phyloP scores from a whole-genome alignment of 1,284 basidiomycete genomes.

The Sanguinoderma infundibulare region DNA sequence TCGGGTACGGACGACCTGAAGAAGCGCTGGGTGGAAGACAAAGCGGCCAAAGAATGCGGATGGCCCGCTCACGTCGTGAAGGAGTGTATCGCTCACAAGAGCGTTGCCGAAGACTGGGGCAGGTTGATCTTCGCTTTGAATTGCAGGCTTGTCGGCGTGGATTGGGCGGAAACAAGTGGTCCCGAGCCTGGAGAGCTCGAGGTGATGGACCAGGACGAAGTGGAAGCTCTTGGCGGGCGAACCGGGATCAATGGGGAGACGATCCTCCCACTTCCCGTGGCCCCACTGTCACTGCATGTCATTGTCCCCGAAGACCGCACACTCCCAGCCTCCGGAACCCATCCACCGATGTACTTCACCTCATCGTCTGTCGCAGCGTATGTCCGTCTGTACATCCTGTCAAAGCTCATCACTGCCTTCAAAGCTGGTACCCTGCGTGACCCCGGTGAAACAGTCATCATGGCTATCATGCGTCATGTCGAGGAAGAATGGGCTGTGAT shows the following conservation, averaged over 20 bases:
- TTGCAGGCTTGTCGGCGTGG: constrained; percentile 50
- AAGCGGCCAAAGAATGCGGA: constrained; percentile 83
- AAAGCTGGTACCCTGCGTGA: constrained; percentile 62
- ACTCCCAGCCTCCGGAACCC: constrained; percentile 58
- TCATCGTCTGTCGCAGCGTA: constrained; percentile 80
- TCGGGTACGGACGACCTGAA: constrained; percentile 68
- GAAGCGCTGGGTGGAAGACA: constrained; percentile 83
- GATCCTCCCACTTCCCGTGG: constrained; percentile 64
- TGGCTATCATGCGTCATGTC: constrained; percentile 76
- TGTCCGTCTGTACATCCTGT: constrained; percentile 84
- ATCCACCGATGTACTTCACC: constrained; percentile 79
- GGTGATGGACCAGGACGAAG: constrained; percentile 58
- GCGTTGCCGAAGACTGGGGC: constrained; percentile 51
- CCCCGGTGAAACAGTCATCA: constrained; percentile 73
- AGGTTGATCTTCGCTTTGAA: constrained; percentile 55
- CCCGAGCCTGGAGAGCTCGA: constrained; percentile 32
- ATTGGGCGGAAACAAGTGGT: constrained; percentile 30
- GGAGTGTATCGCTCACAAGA: constrained; percentile 47
- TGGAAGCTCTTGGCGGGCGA: constrained; percentile 70
- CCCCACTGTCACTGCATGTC: constrained; percentile 71
- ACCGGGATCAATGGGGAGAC: constrained; percentile 51
- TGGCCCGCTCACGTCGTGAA: constrained; percentile 80
- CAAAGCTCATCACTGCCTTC: constrained; percentile 60
- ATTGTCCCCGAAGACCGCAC: constrained; percentile 50
- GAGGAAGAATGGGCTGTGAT: constrained; percentile 72